Base-by-base conservation (phyloP, 2,329 filamentous ascomycete species). In the Xylaria sp. region DNA sequence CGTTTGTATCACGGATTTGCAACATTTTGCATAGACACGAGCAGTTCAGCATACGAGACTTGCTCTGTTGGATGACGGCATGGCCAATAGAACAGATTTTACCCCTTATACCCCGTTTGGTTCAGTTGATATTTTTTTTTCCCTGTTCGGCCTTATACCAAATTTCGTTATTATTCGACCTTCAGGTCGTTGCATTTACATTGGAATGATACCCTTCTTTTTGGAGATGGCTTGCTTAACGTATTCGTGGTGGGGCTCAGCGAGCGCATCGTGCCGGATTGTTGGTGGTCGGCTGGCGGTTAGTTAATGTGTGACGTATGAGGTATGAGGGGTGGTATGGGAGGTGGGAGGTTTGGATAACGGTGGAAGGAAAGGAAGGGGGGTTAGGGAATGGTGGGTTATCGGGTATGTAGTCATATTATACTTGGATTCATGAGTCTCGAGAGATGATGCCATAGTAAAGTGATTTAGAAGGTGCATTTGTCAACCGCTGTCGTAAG, bases 191-290 rank as follows among this genome's bases (percentile, higher is more conserved):
- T 72, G 70, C 60, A 67, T 73, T 68, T 65, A 50, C 60, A 49
- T 64, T 64, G 64, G 51, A 47, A 73, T 73, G 73, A 75, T 75
- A 75, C 73, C 73, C 72, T 66, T n/a, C n/a, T n/a, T n/a, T 69
- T 67, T 65, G 67, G 64, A 63, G 17, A 55, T 2, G 40, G 45
- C 25, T 63, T 64, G 49, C 33, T 57, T 40, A 11, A 6, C 17
- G 46, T 50, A 5, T 50, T 21, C 57, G 52, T 47, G 23, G 47
- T 43, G 38, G 38, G 23, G 46, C 25, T 57, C 33, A 51, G 60
- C 58, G 55, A 11, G 50, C 52, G 56, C 45, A 58, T 58, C 17
- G 17, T 28, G 17, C 42, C 8, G 51, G 42, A 45, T 49, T 21
- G 5, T 35, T 35, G 49, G 25, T n/a, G 58, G 33, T 15, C 47